Percentiles rank a stretch among this genome's conserved stretches.
Conservation (phyloP, 257 asterid genomes). For the Solanum chilense region DNA sequence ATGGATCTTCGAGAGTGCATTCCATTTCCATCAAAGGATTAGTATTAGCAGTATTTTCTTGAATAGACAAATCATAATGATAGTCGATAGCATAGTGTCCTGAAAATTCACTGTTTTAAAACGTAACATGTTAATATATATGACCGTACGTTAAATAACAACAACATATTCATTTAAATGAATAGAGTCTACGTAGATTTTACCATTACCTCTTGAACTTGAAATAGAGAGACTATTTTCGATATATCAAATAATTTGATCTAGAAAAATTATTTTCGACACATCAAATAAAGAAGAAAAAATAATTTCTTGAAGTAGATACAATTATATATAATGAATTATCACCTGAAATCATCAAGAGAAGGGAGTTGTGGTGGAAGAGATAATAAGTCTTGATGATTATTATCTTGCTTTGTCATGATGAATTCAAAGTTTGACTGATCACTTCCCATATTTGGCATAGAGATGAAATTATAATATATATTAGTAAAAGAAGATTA, state of each 20-base stretch:
- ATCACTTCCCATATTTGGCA: slow-evolving; percentile 12
- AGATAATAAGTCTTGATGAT: slow-evolving; percentile 17
- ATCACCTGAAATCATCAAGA: slow-evolving; percentile 41
- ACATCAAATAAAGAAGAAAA: not conserved
- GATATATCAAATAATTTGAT: no score
- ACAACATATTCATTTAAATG: not conserved
- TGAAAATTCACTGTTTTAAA: not conserved
- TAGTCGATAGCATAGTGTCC: not conserved
- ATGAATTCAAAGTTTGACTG: slow-evolving; percentile 24
- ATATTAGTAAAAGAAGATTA: not conserved
- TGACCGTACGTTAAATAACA: not conserved
- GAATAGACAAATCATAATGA: not conserved
- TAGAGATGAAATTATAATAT: not conserved
- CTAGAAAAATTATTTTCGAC: accelerated
- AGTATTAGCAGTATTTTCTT: slow-evolving; percentile 1
- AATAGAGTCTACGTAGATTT: accelerated
- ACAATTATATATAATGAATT: not conserved
- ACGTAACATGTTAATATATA: not conserved
- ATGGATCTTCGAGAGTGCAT: slow-evolving; percentile 17
- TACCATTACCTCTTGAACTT: not conserved
- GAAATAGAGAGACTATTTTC: accelerated
- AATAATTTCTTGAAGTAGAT: not conserved
- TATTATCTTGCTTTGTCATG: slow-evolving; percentile 20
- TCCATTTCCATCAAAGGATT: slow-evolving; percentile 9
- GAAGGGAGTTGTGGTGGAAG: slow-evolving; percentile 29